These are phyloP conservation scores for Epichloe scottii DNA, from an alignment of 2,329 filamentous ascomycete genomes.

Conservation along the genomic window DNA sequence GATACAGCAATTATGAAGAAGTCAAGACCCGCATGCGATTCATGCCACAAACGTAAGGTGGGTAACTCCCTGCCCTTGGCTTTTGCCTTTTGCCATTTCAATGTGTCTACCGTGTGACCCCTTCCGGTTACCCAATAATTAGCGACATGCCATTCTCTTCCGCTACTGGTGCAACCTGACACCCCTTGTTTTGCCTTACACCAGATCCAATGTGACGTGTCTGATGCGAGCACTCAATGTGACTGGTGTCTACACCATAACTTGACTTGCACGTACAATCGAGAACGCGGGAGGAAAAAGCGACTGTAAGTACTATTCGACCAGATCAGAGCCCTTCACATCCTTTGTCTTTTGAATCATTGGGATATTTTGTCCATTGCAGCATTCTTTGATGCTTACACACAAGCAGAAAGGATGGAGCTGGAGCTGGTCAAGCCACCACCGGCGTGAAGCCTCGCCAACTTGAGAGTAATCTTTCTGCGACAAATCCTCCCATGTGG, in stretches of 20 bases:
- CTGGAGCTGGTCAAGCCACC: too few relatives aligned
- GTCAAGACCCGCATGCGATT: slow-evolving; percentile 28
- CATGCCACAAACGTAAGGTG: slow-evolving; percentile 37
- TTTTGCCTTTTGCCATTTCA: background rate
- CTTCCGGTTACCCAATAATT: background rate
- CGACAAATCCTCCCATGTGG: too few relatives aligned
- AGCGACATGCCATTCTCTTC: background rate
- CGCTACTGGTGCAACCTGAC: background rate
- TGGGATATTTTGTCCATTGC: too few relatives aligned
- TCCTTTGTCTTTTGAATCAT: too few relatives aligned
- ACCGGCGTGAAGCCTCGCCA: too few relatives aligned
- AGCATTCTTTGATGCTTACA: too few relatives aligned
- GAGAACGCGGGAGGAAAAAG: slow-evolving; percentile 10
- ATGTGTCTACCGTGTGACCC: too few relatives aligned
- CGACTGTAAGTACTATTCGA: slow-evolving; percentile 5
- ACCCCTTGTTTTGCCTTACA: background rate
- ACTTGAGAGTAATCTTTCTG: too few relatives aligned
- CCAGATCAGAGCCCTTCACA: too few relatives aligned
- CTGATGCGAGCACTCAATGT: slow-evolving; percentile 24
- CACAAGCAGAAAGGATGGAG: too few relatives aligned
- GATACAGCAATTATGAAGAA: slow-evolving; percentile 6
- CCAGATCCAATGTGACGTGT: slow-evolving; percentile 38
- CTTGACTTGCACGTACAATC: slow-evolving; percentile 31
- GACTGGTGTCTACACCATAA: slow-evolving; percentile 38
- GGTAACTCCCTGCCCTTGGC: background rate